Percentiles rank a stretch among this genome's conserved stretches.
Evolutionary conservation across 768 basidiomycete species (phyloP).

Genomic region (Boletus insuetus): DNA sequence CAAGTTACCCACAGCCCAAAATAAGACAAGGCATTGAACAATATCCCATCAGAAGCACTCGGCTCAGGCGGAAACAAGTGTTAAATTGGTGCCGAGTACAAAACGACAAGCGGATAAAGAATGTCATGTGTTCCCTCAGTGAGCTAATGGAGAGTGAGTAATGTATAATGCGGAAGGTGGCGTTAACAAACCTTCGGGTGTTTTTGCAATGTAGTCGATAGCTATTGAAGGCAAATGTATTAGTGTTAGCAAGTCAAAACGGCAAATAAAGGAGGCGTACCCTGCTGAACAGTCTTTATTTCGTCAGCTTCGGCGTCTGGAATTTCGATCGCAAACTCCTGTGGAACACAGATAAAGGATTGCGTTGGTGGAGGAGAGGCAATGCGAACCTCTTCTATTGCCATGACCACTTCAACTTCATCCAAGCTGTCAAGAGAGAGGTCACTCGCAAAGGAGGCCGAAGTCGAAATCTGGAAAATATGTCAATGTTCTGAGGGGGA

Average conservation of each 20-base stretch:
- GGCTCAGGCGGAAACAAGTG: constrained; percentile 1
- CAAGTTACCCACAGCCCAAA: constrained; percentile 5
- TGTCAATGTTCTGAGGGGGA: constrained; percentile 26
- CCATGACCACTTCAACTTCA: constrained; percentile 98
- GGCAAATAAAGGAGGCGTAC: constrained; percentile 41
- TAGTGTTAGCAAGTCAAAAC: background rate
- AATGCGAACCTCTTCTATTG: constrained; percentile 79
- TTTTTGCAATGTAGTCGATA: constrained; percentile 93
- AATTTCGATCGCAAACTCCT: constrained; percentile 98
- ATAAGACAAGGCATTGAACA: background rate
- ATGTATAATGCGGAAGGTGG: constrained; percentile 6
- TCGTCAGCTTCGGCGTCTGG: constrained; percentile 95
- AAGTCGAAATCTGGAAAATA: constrained; percentile 53
- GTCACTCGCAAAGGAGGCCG: constrained; percentile 53
- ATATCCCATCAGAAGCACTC: background rate
- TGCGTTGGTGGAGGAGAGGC: constrained; percentile 2
- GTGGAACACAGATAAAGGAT: background rate
- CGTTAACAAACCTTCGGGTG: constrained; percentile 68
- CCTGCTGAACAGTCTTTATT: constrained; percentile 89
- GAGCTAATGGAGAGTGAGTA: constrained; percentile 38
- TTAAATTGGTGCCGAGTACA: constrained; percentile 22
- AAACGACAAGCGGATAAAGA: constrained; percentile 7
- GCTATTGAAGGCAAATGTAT: constrained; percentile 45
- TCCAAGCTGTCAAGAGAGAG: constrained; percentile 86
- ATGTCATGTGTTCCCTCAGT: constrained; percentile 33